phyloP scores from a whole-genome alignment of 495 filamentous ascomycete species.

The Diplogelasinospora grovesii region DNA sequence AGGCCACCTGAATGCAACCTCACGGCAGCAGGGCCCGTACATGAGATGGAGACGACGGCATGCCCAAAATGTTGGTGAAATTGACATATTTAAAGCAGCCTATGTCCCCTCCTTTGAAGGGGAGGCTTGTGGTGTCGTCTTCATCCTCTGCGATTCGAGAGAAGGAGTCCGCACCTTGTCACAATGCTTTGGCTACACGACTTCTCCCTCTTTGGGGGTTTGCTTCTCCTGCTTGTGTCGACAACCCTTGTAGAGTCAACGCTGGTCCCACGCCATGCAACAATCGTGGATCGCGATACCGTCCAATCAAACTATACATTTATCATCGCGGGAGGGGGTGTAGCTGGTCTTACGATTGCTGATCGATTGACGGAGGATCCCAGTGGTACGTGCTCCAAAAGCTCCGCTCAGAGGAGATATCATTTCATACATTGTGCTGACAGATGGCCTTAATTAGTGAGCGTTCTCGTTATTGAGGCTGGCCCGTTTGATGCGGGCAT shows the following conservation, averaged over 20 bases:
- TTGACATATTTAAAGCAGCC: too few relatives aligned
- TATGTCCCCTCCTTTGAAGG: not conserved
- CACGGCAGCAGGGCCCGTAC: too few relatives aligned
- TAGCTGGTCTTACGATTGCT: conserved; percentile 42
- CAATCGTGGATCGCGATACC: conserved; percentile 12
- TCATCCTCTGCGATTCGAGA: not conserved
- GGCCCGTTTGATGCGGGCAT: conserved; percentile 26
- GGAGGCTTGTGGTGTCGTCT: not conserved
- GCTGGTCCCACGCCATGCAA: conserved; percentile 19
- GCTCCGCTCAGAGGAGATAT: too few relatives aligned
- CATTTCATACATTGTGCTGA: too few relatives aligned
- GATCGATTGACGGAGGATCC: conserved; percentile 40
- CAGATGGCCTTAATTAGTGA: too few relatives aligned
- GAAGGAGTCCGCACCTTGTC: not conserved
- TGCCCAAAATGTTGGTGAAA: too few relatives aligned
- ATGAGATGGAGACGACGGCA: too few relatives aligned
- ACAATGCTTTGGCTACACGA: not conserved
- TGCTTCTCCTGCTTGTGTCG: not conserved
- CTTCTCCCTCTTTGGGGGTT: not conserved
- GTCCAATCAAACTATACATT: conserved; percentile 35
- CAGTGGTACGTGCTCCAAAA: conserved; percentile 30
- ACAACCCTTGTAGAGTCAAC: not conserved
- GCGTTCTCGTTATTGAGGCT: conserved; percentile 39
- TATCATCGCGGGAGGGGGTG: conserved; percentile 44
- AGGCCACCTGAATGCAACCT: too few relatives aligned